A percentile compares a stretch with the other conserved stretches of the same genome.
phyloP scores from a whole-genome alignment of 495 filamentous ascomycete genomes.

The Chaetomium fimeti region DNA sequence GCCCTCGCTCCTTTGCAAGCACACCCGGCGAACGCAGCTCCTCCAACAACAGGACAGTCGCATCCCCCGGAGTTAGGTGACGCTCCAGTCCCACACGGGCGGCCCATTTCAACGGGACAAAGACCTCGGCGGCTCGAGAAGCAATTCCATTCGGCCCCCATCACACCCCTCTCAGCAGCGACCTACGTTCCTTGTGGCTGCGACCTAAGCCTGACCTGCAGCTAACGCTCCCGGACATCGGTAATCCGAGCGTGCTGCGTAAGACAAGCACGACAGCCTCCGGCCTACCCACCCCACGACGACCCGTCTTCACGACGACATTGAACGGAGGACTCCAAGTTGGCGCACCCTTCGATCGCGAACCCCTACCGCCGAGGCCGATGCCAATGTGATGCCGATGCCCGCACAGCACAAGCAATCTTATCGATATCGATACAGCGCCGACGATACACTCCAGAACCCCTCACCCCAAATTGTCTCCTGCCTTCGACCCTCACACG shows the following conservation, averaged over 20 bases:
- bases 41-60: background rate
- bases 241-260: constrained; percentile 9
- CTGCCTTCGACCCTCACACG: constrained; percentile 21
- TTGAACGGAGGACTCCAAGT: background rate
- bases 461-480: constrained; percentile 26
- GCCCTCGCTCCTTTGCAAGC: no score
- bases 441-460: constrained; percentile 21
- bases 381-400: constrained; percentile 25
- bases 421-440: constrained; percentile 40
- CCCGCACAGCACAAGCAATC: constrained; percentile 14
- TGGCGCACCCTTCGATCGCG: constrained; percentile 10
- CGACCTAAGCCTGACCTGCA: constrained; percentile 27
- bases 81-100: constrained; percentile 10
- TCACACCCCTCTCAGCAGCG: constrained; percentile 11
- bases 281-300: constrained; percentile 1
- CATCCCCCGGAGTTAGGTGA: background rate
- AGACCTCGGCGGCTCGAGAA: constrained; percentile 32
- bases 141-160: constrained; percentile 31
- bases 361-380: constrained; percentile 8
- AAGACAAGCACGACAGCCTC: constrained; percentile 7
- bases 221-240: constrained; percentile 10
- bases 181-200: background rate
- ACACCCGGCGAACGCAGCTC: background rate
- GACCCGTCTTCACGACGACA: constrained; percentile 13
- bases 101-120: constrained; percentile 22